Evolutionary conservation across 2,329 filamentous ascomycete genomes (phyloP), one percentile per base, ranked within the genome.

Genomic region (Phyllachora maydis): DNA sequence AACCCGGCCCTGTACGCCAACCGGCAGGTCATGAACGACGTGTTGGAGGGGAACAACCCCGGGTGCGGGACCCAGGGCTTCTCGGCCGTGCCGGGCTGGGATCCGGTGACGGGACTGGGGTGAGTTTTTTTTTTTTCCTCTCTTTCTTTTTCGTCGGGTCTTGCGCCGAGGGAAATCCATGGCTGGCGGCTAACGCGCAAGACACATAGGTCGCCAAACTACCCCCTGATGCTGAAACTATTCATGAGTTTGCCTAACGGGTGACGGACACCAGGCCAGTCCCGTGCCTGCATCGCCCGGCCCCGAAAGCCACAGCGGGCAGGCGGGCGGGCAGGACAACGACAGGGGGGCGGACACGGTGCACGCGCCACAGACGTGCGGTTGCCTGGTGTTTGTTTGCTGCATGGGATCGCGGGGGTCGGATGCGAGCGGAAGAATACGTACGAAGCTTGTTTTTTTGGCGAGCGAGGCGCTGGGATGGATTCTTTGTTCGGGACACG

Each of bases 51-150:
- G 5, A 30, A 29, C n/a, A 37, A 41, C 26, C 28, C 30, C 16
- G 38, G 35, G 4, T 42, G 39, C 21, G 33, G 33, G n/a, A 39
- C 34, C 7, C 26, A 35, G 3, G 35, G 36, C 3, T 39, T 40
- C 29, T 27, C 29, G 17, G 33, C 32, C n/a, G 30, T 32, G 3
- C 19, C 29, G 17, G 39, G 37, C 4, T 42, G 38, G 37, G 37
- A 40, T 11, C 35, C 38, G 4, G 30, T 41, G 10, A 41, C 38
- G 9, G 35, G 37, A 10, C 27, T 41, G 16, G 37, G 38, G 6
- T 25, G 11, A 35, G 24, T 27, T 33, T 19, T 4, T 9, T 23
- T n/a, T 7, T 14, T 4, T 7, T 17, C 19, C 15, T 3, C 12
- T 5, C 8, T 9, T 11, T 8, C 6, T 11, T 15, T 9, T 14